phyloP scores from a whole-genome alignment of 108 stramenopile genomes.

The Skeletonema potamos region DNA sequence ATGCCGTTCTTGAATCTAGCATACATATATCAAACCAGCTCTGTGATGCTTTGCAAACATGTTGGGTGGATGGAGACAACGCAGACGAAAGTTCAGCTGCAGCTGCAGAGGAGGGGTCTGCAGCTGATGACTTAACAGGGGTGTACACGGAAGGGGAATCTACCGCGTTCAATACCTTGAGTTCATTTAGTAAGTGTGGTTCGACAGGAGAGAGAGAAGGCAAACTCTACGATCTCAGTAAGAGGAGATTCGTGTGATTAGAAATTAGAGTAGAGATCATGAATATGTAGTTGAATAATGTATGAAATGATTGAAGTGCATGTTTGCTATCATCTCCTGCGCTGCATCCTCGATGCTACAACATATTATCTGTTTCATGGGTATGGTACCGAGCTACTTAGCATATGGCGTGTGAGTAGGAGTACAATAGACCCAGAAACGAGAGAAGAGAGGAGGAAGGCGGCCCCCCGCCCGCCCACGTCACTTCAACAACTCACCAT shows the following conservation, averaged over 20 bases:
- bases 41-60: background rate
- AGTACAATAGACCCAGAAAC: no score
- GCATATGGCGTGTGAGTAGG: no score
- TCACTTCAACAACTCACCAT: background rate
- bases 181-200: background rate
- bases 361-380: no score
- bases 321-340: no score
- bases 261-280: background rate
- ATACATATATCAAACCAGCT: background rate
- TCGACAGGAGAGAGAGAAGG: background rate
- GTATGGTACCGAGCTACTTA: no score
- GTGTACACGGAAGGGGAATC: constrained; percentile 4
- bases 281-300: no score
- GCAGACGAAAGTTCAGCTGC: background rate
- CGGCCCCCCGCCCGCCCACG: background rate
- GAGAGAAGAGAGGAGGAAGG: no score
- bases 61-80: background rate
- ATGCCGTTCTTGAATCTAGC: background rate
- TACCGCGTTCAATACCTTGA: background rate
- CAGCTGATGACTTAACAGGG: background rate
- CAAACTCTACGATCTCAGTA: background rate
- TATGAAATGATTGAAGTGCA: background rate
- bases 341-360: no score
- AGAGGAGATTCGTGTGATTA: background rate
- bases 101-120: background rate